Conservation (phyloP, 345 rosid species). For the Eucalyptus curtisii region DNA sequence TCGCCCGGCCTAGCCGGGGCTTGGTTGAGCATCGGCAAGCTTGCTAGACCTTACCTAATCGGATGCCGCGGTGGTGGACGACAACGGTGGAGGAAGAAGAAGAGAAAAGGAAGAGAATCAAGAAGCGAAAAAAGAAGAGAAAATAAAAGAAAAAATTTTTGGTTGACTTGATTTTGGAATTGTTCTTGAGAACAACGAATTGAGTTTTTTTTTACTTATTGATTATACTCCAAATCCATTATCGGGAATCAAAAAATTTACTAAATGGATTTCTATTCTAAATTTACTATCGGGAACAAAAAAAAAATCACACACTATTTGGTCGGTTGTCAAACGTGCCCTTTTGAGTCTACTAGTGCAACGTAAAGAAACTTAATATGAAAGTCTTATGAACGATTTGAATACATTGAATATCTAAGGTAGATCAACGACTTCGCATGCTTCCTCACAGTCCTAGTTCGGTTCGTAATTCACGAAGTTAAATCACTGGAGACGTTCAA, state of each 20-base stretch:
- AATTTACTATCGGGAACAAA: too few relatives aligned
- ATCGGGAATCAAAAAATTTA: accelerated
- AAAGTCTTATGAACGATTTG: not conserved
- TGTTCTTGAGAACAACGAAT: accelerated
- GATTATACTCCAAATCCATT: accelerated
- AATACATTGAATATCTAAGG: not conserved
- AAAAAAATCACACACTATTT: too few relatives aligned
- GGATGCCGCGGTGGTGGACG: too few relatives aligned
- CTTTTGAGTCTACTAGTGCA: accelerated
- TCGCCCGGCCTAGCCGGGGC: too few relatives aligned
- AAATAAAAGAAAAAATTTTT: too few relatives aligned
- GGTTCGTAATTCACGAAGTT: not conserved
- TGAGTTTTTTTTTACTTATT: too few relatives aligned
- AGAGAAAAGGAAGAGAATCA: too few relatives aligned
- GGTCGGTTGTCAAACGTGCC: accelerated
- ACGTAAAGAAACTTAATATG: too few relatives aligned
- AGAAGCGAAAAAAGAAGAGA: too few relatives aligned
- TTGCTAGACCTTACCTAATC: accelerated
- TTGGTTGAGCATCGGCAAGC: accelerated
- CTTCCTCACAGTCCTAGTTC: not conserved
- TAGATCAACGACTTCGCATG: not conserved
- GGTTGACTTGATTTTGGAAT: too few relatives aligned
- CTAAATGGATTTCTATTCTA: accelerated
- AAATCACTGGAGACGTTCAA: not conserved
- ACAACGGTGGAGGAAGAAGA: accelerated